Conservation (phyloP, 2,329 filamentous ascomycete genomes). For the Fusarium paranaense region DNA sequence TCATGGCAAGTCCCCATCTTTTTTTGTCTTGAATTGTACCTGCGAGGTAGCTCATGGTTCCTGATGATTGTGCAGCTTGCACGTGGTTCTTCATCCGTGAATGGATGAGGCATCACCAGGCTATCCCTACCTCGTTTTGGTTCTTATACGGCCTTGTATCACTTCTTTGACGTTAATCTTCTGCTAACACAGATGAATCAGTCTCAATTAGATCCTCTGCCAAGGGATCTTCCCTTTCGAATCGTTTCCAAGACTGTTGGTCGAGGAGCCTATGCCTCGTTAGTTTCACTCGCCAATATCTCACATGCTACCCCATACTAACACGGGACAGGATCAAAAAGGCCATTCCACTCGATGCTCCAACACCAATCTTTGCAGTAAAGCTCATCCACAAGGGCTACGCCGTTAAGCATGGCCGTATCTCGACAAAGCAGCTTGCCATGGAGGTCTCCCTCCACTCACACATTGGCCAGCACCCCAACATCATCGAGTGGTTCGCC, state of each 20-base stretch:
- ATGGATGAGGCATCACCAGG: constrained; percentile 14
- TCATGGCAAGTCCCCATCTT: constrained; percentile 33
- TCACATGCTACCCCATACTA: constrained; percentile 2
- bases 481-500: constrained; percentile 93
- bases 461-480: constrained; percentile 87
- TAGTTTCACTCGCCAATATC: constrained; percentile 46
- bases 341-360: constrained; percentile 78
- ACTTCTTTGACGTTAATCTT: not conserved
- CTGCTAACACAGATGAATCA: constrained; percentile 63
- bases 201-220: constrained; percentile 91
- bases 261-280: constrained; percentile 97
- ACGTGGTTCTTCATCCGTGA: not conserved
- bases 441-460: constrained; percentile 94
- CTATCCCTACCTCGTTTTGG: not conserved
- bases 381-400: constrained; percentile 99
- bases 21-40: not conserved
- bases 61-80: constrained; percentile 3
- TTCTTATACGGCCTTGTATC: not conserved
- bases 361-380: constrained; percentile 88
- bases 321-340: constrained; percentile 81
- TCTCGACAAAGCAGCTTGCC: constrained; percentile 88
- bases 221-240: constrained; percentile 87
- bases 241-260: constrained; percentile 97
- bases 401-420: constrained; percentile 87
- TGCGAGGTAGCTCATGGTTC: not conserved